A percentile compares a stretch with the other conserved stretches of the same genome.
Conservation (phyloP, 352 stramenopile genomes). For the Phytophthora meadii region DNA sequence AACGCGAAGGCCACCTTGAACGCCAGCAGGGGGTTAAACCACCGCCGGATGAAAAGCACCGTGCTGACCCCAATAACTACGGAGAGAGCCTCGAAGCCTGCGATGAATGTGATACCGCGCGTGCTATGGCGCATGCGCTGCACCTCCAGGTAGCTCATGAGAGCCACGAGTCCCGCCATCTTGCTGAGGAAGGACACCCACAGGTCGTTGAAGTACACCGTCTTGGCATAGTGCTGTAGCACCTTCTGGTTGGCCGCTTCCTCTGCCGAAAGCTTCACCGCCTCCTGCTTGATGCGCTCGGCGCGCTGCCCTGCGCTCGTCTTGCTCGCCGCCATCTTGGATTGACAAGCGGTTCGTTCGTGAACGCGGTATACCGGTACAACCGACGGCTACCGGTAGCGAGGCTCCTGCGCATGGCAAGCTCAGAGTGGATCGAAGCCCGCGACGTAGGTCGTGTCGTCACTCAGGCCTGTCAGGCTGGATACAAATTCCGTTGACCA, state of each 20-base stretch:
- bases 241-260: slow-evolving; percentile 70
- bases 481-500: no score
- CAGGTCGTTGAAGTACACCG: slow-evolving; percentile 86
- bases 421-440: no score
- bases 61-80: slow-evolving; percentile 60
- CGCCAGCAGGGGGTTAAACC: slow-evolving; percentile 62
- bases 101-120: slow-evolving; percentile 58
- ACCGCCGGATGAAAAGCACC: slow-evolving; percentile 71
- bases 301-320: slow-evolving; percentile 27
- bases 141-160: slow-evolving; percentile 71
- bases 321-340: slow-evolving; percentile 18
- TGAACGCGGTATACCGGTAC: no score
- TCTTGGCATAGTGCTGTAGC: slow-evolving; percentile 84
- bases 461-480: no score
- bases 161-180: slow-evolving; percentile 67
- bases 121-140: slow-evolving; percentile 63
- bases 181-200: slow-evolving; percentile 88
- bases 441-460: no score
- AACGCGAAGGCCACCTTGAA: slow-evolving; percentile 86
- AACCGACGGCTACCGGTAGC: no score
- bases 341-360: not conserved
- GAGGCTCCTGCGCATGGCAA: no score
- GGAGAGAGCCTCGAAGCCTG: slow-evolving; percentile 70
- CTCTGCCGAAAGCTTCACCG: slow-evolving; percentile 30
- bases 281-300: slow-evolving; percentile 30